Base-by-base conservation (phyloP, 441 rosid species). In the Euphorbia corollata region DNA sequence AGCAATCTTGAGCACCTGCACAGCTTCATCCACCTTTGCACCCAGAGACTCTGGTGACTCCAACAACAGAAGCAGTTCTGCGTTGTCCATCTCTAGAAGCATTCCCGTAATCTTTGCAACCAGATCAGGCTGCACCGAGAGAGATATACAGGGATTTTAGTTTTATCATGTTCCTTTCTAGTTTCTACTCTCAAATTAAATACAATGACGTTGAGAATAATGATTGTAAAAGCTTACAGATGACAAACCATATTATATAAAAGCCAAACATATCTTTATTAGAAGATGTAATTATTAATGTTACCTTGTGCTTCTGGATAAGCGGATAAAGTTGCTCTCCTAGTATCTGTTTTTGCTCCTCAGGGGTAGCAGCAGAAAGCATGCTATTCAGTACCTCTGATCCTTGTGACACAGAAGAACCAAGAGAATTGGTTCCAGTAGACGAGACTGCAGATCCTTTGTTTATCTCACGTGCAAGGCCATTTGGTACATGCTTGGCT, bases 61-160 rank as follows among this genome's bases (percentile, higher is more conserved):
- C 0, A 90, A 68, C 65, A 90, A 80, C 68, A 86, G 91, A 34
- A 90, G 78, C 43, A 90, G 79, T 79, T 90, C 97, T 0, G 89
- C 72, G 30, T 88, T 88, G 74, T 88, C 96, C 97, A 90, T 90
- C 84, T 90, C 97, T 69, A 90, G 79, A 78, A 90, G 74, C 92
- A 90, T 90, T 18, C 97, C 95, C 0, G 97, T 90, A n/a, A 90
- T 87, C 80, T 90, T 90, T 0, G 83, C 77, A 0, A 43, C 82
- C 43, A 82, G 80, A 13, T 73, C 81, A 41, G 87, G 87, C 80
- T 85, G 88, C 80, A 68, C n/a, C 1, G 23, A 20, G 65, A 23
- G n/a, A 11, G 11, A 61, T 8, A 27, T 2, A 50, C 51, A 57
- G 27, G 16, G 45, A 27, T 34, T 58, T 50, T 24, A 54, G 45